Base-by-base conservation (phyloP, 257 asterid species). In the Knoxia roxburghii region DNA sequence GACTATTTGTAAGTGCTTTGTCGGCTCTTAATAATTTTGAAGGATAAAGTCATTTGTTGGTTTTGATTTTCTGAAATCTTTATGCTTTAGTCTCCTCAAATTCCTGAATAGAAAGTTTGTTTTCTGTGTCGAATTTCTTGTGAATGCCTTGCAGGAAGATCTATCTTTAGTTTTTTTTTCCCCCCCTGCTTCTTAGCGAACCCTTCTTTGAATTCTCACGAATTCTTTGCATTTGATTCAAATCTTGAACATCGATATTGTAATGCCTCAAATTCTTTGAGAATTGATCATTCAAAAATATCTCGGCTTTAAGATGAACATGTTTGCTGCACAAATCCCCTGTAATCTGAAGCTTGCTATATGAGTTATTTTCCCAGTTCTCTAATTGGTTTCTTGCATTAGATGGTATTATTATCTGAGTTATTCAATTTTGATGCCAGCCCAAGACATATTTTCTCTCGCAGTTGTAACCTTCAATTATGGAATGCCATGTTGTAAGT, bases 401-500 rank as follows among this genome's bases (percentile, higher is more conserved):
- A 66, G 18, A 15, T 15, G 68, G 57, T 32, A 23, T n/a, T 24
- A 24, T 30, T 0, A 40, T 10, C 20, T 21, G 32, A 66, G 33
- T 35, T 21, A 21, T 35, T 49, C 39, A 56, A 1, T 39, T 64
- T 45, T 17, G 18, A 29, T n/a, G n/a, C 37, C 46, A 37, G 27
- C 35, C 65, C 52, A 40, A 40, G 4, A 5, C n/a, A 7, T 6
- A 2, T 45, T 8, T 56, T 68, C 76, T 41, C 6, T 49, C 48
- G 54, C 50, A 75, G 74, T 33, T 75, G 77, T 75, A 50, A 62
- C 26, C 71, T 54, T 71, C 18, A 30, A 60, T 11, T 68, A 86
- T 86, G 96, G 85, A 77, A 48, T 86, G 87, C 69, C 77, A 68
- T 64, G 53, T 75, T 49, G 24, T 78, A 33, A 74, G 69, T 68